Evolutionary conservation across 768 basidiomycete species (phyloP).

Genomic region (Lyophyllum decastes): DNA sequence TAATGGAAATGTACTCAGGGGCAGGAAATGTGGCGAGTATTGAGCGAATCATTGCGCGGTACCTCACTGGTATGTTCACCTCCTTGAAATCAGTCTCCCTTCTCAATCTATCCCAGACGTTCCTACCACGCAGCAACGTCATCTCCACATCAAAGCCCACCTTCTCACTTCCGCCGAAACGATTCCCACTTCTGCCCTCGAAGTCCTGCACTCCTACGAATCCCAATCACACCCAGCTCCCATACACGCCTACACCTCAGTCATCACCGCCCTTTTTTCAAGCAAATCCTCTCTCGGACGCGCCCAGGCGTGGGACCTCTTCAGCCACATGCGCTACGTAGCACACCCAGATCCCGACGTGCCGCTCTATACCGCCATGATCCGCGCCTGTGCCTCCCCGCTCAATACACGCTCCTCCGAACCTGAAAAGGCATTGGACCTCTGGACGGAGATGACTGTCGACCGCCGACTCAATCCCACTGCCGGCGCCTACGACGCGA

Average conservation of each 20-base stretch:
- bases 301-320: constrained; percentile 92
- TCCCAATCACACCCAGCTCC: constrained; percentile 60
- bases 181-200: constrained; percentile 65
- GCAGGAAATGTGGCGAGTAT: constrained; percentile 44
- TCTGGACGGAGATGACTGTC: constrained; percentile 90
- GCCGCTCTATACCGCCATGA: constrained; percentile 81
- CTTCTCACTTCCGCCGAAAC: constrained; percentile 46
- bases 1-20: constrained; percentile 52
- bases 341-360: constrained; percentile 82
- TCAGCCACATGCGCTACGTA: constrained; percentile 94
- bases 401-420: constrained; percentile 53
- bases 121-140: constrained; percentile 59
- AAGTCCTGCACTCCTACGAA: constrained; percentile 75
- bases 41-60: constrained; percentile 45
- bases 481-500: constrained; percentile 72
- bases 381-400: constrained; percentile 76
- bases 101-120: constrained; percentile 22
- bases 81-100: not conserved
- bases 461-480: constrained; percentile 68
- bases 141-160: constrained; percentile 73
- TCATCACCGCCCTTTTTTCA: constrained; percentile 61
- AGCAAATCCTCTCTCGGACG: constrained; percentile 50
- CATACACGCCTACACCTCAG: constrained; percentile 70
- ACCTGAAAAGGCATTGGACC: constrained; percentile 89
- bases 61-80: constrained; percentile 41